These are phyloP conservation scores for Aspergillus conjunctus DNA, from an alignment of 495 filamentous ascomycete species.

Conservation along the genomic window DNA sequence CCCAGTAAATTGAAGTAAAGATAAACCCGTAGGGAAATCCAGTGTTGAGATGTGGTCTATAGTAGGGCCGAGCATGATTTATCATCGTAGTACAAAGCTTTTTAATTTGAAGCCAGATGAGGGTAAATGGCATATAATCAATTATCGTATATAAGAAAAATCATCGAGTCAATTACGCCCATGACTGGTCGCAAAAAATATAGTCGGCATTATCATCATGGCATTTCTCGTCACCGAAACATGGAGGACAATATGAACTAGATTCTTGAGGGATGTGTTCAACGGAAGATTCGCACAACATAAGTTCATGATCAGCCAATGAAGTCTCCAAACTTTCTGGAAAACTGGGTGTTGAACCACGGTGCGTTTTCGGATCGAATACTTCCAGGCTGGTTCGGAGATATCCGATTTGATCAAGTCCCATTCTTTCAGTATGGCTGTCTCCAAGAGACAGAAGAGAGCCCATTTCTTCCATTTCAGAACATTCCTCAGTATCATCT, in stretches of 20 bases:
- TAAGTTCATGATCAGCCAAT: not conserved
- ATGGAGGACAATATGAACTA: not conserved
- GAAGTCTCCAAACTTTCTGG: not conserved
- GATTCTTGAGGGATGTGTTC: conserved; percentile 2
- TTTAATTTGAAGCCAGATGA: not conserved
- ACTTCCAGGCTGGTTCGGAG: too few species aligned
- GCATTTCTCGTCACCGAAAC: not conserved
- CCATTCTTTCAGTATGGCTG: not conserved
- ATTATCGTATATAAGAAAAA: not conserved
- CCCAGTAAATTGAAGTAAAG: too few species aligned
- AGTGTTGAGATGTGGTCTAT: too few species aligned
- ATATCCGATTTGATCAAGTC: not conserved
- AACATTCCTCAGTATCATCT: not conserved
- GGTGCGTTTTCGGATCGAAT: not conserved
- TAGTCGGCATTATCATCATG: conserved; percentile 5
- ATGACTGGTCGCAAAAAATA: conserved; percentile 16
- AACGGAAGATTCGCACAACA: not conserved
- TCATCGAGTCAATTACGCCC: not conserved
- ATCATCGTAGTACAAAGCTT: not conserved
- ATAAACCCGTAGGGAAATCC: too few species aligned
- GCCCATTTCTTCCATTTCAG: not conserved
- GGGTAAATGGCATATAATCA: too few species aligned
- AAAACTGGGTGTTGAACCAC: not conserved
- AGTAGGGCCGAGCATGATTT: too few species aligned
- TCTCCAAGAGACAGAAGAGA: not conserved